These are phyloP conservation scores for Cryptococcus deneoformans DNA, from an alignment of 1,284 basidiomycete genomes.

Conservation along the genomic window DNA sequence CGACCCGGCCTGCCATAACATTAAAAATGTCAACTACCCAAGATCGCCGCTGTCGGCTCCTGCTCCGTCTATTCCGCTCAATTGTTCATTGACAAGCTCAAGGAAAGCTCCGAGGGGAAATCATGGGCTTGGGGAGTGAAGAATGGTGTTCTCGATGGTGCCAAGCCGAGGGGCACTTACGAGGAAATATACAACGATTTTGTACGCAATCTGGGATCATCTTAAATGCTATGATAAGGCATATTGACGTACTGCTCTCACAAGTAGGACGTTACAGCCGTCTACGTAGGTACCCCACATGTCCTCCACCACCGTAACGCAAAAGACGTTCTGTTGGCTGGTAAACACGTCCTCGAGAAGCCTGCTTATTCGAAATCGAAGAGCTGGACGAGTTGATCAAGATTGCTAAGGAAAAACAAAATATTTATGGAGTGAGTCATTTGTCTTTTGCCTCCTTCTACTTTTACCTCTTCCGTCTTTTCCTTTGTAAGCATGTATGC, in stretches of 20 bases:
- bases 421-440: constrained; percentile 84
- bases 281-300: constrained; percentile 83
- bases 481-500: neutral
- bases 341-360: constrained; percentile 84
- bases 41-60: constrained; percentile 71
- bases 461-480: neutral
- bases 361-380: constrained; percentile 53
- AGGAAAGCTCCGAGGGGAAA: neutral
- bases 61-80: constrained; percentile 67
- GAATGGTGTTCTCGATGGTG: too few relatives aligned
- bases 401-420: constrained; percentile 68
- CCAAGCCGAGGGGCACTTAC: constrained; percentile 20
- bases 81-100: constrained; percentile 61
- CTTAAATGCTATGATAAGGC: constrained; percentile 57
- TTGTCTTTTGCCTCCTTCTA: too few relatives aligned
- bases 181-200: constrained; percentile 1
- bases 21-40: too few relatives aligned
- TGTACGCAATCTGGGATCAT: constrained; percentile 22
- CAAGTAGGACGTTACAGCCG: constrained; percentile 7
- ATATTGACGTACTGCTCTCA: too few relatives aligned
- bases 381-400: constrained; percentile 60
- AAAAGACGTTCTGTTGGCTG: constrained; percentile 49
- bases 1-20: too few relatives aligned
- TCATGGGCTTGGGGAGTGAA: too few relatives aligned
- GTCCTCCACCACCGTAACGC: constrained; percentile 78